Evolutionary conservation across 164 flowering plant species (phyloP).

Genomic region (Magnolia kwangsiensis): DNA sequence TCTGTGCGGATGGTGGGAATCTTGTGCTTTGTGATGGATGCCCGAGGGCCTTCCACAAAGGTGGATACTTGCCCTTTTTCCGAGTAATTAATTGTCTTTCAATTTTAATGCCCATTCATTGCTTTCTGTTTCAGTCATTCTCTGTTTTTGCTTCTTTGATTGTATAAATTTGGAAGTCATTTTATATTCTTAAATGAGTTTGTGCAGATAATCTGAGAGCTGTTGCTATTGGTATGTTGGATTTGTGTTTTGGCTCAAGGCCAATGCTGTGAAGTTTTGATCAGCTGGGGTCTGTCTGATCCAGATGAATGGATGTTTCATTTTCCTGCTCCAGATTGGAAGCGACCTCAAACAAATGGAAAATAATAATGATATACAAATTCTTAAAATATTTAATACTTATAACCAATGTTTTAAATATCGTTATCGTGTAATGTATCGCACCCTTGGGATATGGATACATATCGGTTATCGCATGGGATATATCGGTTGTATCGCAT

Average conservation of each 20-base stretch:
- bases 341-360: neutral
- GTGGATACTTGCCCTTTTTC: slow-evolving; percentile 10
- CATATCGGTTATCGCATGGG: too few species aligned
- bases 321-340: neutral
- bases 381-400: too few species aligned
- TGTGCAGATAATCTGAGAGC: neutral
- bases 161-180: neutral
- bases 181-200: neutral
- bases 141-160: neutral
- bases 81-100: neutral
- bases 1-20: slow-evolving; percentile 73
- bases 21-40: slow-evolving; percentile 81
- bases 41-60: slow-evolving; percentile 74
- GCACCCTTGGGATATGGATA: too few species aligned
- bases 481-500: too few species aligned
- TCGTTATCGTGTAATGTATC: too few species aligned
- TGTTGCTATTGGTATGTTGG: neutral
- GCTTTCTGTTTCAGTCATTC: neutral
- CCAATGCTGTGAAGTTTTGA: too few species aligned
- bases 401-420: too few species aligned
- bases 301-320: neutral
- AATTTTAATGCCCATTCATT: neutral
- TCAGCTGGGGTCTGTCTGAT: neutral
- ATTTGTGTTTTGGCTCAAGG: too few species aligned
- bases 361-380: too few species aligned